Percentiles rank a stretch among this genome's conserved stretches.
These are phyloP conservation scores for Cardamine chenopodiifolia DNA, from an alignment of 345 rosid genomes.

Conservation along the genomic window DNA sequence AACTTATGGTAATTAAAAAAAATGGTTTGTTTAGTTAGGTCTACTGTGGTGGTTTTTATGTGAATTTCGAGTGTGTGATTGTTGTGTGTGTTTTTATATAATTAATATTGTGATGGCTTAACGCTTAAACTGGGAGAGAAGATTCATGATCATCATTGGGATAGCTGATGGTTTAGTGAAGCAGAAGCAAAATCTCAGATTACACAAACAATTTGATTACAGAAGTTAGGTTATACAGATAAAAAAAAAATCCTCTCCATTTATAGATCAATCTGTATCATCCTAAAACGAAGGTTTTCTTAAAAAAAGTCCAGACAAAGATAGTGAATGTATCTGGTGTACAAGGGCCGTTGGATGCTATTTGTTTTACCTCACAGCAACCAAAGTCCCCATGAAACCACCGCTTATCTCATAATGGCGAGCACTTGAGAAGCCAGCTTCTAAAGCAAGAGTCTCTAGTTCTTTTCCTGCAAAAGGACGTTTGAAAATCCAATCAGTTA, in stretches of 20 bases:
- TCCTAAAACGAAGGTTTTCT: not conserved
- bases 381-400: constrained; percentile 86
- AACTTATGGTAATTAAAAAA: no score
- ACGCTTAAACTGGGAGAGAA: not conserved
- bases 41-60: not conserved
- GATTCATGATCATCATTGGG: not conserved
- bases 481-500: not conserved
- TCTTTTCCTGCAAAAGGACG: constrained; percentile 59
- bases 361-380: constrained; percentile 55
- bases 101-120: no score
- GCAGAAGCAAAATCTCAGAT: not conserved
- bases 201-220: not conserved
- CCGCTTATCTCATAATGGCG: constrained; percentile 69
- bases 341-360: not conserved
- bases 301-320: not conserved
- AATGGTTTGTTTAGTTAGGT: not conserved
- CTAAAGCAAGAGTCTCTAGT: constrained; percentile 73
- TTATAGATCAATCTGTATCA: constrained; percentile 13
- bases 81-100: not conserved
- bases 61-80: no score
- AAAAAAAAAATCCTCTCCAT: not conserved
- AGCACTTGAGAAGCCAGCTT: constrained; percentile 74
- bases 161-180: not conserved
- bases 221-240: not conserved
- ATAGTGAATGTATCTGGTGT: not conserved